Percentiles rank a stretch among this genome's conserved stretches.
Evolutionary conservation across 2,329 filamentous ascomycete genomes (phyloP).

Genomic region (Aspergillus sp.): DNA sequence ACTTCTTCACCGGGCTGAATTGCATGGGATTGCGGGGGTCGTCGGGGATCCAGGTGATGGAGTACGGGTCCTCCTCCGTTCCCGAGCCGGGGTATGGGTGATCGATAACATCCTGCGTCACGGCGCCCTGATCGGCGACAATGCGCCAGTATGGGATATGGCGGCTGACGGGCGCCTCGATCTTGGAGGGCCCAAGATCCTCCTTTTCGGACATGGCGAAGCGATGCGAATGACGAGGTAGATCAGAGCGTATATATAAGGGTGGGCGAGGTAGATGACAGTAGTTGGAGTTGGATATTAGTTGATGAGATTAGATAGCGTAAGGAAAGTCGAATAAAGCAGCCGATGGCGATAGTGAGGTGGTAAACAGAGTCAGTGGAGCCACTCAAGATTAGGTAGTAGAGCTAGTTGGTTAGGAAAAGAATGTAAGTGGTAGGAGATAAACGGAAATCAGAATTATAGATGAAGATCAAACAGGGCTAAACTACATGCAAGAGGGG

Average conservation of each 20-base stretch:
- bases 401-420: background rate
- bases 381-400: background rate
- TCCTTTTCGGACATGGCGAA: conserved; percentile 28
- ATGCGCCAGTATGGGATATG: conserved; percentile 37
- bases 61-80: conserved; percentile 43
- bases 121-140: conserved; percentile 31
- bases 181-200: conserved; percentile 24
- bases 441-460: background rate
- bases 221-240: background rate
- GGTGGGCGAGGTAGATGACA: no score
- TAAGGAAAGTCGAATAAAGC: background rate
- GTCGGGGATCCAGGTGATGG: conserved; percentile 44
- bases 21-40: conserved; percentile 45
- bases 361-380: background rate
- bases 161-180: conserved; percentile 26
- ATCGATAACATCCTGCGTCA: conserved; percentile 37
- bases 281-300: background rate
- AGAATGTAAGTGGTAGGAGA: background rate
- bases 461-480: background rate
- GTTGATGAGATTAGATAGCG: background rate
- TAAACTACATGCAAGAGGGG: background rate
- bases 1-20: conserved; percentile 37
- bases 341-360: background rate
- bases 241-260: background rate
- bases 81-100: conserved; percentile 38